These are phyloP conservation scores for Colletotrichum sp. DNA, from an alignment of 2,329 filamentous ascomycete species.

Conservation along the genomic window DNA sequence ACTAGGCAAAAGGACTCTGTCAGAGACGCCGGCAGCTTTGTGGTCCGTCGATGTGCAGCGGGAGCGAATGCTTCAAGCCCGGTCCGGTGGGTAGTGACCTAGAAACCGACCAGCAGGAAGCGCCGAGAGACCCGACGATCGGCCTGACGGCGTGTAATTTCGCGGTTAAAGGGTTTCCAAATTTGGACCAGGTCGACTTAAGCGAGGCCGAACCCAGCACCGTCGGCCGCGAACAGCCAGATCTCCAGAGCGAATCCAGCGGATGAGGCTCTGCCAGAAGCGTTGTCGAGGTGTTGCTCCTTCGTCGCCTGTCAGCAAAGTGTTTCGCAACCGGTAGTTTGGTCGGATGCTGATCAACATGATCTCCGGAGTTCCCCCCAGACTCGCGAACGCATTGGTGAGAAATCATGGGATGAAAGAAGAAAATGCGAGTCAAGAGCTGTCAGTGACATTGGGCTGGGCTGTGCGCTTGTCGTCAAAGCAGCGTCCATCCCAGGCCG, in stretches of 20 bases:
- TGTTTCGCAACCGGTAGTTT: background rate
- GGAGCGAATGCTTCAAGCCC: background rate
- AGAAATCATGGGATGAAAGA: conserved; percentile 2
- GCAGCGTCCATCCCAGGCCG: background rate
- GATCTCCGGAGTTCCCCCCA: conserved; percentile 1
- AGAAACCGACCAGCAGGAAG: background rate
- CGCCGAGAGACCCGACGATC: conserved; percentile 1
- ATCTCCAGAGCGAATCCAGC: background rate
- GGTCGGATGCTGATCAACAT: background rate
- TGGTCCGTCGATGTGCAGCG: background rate
- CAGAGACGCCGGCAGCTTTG: background rate
- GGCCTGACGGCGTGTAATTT: conserved; percentile 8
- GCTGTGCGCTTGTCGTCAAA: background rate
- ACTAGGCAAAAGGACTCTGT: background rate
- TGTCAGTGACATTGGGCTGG: conserved; percentile 10
- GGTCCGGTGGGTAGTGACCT: background rate
- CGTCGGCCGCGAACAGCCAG: background rate
- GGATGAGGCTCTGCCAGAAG: background rate
- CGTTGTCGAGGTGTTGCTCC: background rate
- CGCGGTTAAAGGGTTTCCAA: background rate
- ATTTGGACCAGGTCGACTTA: background rate
- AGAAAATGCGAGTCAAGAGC: background rate
- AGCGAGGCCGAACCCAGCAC: background rate
- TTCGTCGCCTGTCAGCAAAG: background rate
- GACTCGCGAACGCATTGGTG: background rate